Evolutionary conservation across 352 stramenopile species (phyloP).

Genomic region (Elongisporangium undulatum): DNA sequence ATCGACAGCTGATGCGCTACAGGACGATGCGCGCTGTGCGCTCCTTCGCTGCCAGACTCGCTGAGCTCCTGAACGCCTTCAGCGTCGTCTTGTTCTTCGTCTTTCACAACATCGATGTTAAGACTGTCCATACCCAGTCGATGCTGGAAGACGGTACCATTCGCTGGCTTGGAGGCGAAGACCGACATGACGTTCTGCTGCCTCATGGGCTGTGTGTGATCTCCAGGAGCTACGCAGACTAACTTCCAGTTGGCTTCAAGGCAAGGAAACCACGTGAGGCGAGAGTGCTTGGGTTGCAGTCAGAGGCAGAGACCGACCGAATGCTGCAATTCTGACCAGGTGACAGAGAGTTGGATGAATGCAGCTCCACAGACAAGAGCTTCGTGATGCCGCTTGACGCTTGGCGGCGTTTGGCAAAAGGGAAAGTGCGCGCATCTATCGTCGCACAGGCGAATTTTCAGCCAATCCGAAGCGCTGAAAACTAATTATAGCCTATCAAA

Average conservation of each 20-base stretch:
- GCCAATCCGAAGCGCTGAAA: slow-evolving; percentile 3
- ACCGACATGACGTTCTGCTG: slow-evolving; percentile 25
- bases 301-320: no score
- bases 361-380: neutral
- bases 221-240: neutral
- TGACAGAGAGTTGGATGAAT: neutral
- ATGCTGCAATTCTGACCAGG: neutral
- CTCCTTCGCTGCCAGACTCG: neutral
- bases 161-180: slow-evolving; percentile 38
- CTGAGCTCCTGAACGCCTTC: neutral
- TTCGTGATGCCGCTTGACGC: neutral
- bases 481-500: slow-evolving; percentile 2
- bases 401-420: neutral
- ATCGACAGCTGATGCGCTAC: slow-evolving; percentile 23
- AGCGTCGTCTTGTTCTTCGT: neutral
- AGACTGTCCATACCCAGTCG: slow-evolving; percentile 18
- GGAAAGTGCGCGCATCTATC: slow-evolving; percentile 7
- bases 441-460: slow-evolving; percentile 4
- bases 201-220: neutral
- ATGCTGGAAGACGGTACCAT: slow-evolving; percentile 20
- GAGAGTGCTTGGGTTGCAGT: neutral
- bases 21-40: neutral
- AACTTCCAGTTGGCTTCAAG: neutral
- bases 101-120: slow-evolving; percentile 1
- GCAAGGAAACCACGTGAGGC: neutral